These are phyloP conservation scores for Xylaria grammica DNA, from an alignment of 495 filamentous ascomycete genomes.

Conservation along the genomic window DNA sequence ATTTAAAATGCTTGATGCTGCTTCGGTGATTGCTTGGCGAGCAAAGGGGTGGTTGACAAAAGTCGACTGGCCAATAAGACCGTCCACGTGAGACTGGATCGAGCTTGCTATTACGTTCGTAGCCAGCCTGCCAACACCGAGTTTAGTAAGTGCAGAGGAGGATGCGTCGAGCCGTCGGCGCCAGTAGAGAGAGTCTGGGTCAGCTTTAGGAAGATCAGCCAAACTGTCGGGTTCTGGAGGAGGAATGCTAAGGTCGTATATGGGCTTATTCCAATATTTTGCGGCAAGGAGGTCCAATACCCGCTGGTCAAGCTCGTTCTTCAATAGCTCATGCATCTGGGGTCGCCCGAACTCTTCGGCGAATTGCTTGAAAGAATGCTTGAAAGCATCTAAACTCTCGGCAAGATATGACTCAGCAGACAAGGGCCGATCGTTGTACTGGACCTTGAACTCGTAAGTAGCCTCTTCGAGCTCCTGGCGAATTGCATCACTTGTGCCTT, in stretches of 20 bases:
- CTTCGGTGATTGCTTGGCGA: constrained; percentile 86
- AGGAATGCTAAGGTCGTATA: constrained; percentile 70
- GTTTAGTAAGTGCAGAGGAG: constrained; percentile 84
- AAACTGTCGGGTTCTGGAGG: constrained; percentile 73
- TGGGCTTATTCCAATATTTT: constrained; percentile 97
- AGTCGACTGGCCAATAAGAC: constrained; percentile 74
- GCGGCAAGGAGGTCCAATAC: constrained; percentile 95
- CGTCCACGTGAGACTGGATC: constrained; percentile 84
- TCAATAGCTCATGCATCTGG: constrained; percentile 87
- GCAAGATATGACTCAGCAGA: constrained; percentile 96
- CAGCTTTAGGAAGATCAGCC: constrained; percentile 77
- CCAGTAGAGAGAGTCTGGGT: constrained; percentile 87
- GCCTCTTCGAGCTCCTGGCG: constrained; percentile 95
- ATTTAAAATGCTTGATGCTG: constrained; percentile 83
- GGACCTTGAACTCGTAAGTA: constrained; percentile 98
- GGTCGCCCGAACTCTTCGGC: constrained; percentile 86
- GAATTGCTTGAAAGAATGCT: constrained; percentile 95
- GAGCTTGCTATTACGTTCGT: constrained; percentile 87
- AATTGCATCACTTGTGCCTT: constrained; percentile 87
- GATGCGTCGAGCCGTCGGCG: constrained; percentile 93
- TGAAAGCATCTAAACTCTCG: constrained; percentile 93
- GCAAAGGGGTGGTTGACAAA: constrained; percentile 92
- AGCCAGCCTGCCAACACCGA: constrained; percentile 90
- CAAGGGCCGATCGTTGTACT: constrained; percentile 95
- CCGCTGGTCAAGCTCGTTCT: constrained; percentile 89